phyloP scores from a whole-genome alignment of 331 rosid genomes.

The Spiraea crenata region DNA sequence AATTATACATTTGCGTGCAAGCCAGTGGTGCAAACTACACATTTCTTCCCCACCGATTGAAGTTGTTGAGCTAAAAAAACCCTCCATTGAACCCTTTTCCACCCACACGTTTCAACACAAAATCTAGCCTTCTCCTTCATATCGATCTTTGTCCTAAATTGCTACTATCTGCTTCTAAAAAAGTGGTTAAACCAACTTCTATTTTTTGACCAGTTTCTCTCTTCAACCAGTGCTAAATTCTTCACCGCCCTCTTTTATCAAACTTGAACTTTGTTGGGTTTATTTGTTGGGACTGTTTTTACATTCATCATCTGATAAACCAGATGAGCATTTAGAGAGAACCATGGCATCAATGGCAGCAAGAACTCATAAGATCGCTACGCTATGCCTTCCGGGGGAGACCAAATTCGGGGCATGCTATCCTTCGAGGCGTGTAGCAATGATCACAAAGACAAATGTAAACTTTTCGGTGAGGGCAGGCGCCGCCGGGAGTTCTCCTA shows the following conservation, averaged over 20 bases:
- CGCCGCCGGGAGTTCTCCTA: conserved; percentile 18
- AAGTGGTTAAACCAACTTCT: conserved; percentile 38
- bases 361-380: conserved; percentile 9
- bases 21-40: conserved; percentile 28
- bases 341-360: conserved; percentile 41
- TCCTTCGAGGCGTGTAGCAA: background rate
- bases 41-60: conserved; percentile 43
- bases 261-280: conserved; percentile 15
- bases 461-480: conserved; percentile 29
- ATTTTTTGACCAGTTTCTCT: conserved; percentile 2
- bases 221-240: conserved; percentile 16
- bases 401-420: background rate
- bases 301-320: conserved; percentile 12
- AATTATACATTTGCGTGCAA: conserved; percentile 46
- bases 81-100: conserved; percentile 5
- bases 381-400: conserved; percentile 19
- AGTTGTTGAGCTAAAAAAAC: conserved; percentile 54
- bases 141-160: background rate
- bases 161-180: background rate
- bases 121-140: conserved; percentile 4
- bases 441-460: background rate
- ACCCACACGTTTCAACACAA: conserved; percentile 9
- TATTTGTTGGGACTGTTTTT: background rate
- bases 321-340: conserved; percentile 8
- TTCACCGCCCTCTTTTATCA: conserved; percentile 21